Evolutionary conservation across 768 basidiomycete species (phyloP).

Genomic region (Peribolospora baueri): DNA sequence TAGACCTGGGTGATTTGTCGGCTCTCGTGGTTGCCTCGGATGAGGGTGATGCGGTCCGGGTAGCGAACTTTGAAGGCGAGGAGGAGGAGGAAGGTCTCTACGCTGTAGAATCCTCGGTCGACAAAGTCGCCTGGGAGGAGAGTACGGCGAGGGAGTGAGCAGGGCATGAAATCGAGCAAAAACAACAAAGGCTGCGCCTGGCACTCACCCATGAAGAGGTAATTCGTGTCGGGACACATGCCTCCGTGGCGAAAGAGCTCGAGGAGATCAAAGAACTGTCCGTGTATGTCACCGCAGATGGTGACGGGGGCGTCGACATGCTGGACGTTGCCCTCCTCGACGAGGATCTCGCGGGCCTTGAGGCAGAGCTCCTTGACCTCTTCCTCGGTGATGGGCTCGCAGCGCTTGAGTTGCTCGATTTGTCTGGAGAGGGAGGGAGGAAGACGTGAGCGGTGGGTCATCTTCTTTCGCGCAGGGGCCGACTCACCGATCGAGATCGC

Average conservation of each 20-base stretch:
- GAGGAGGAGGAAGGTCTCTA: conserved; percentile 83
- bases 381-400: conserved; percentile 85
- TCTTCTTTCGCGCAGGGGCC: too few relatives aligned
- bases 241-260: conserved; percentile 29
- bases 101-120: conserved; percentile 87
- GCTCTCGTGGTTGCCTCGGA: conserved; percentile 92
- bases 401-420: conserved; percentile 77
- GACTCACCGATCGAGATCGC: too few relatives aligned
- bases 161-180: neutral
- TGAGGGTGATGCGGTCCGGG: conserved; percentile 87
- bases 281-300: conserved; percentile 68
- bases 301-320: conserved; percentile 88
- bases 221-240: conserved; percentile 21
- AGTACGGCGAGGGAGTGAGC: neutral
- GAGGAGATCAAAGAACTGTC: conserved; percentile 91
- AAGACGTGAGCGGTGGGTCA: too few relatives aligned
- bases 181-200: conserved; percentile 4
- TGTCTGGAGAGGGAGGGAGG: conserved; percentile 38
- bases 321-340: conserved; percentile 90
- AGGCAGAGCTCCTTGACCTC: conserved; percentile 85
- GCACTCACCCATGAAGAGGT: conserved; percentile 29
- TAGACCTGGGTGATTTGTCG: conserved; percentile 73
- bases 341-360: conserved; percentile 68
- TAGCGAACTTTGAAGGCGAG: conserved; percentile 87
- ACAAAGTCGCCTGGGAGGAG: conserved; percentile 64